Conservation (phyloP, 2,329 filamentous ascomycete genomes). For the Penicillium oxalicum region DNA sequence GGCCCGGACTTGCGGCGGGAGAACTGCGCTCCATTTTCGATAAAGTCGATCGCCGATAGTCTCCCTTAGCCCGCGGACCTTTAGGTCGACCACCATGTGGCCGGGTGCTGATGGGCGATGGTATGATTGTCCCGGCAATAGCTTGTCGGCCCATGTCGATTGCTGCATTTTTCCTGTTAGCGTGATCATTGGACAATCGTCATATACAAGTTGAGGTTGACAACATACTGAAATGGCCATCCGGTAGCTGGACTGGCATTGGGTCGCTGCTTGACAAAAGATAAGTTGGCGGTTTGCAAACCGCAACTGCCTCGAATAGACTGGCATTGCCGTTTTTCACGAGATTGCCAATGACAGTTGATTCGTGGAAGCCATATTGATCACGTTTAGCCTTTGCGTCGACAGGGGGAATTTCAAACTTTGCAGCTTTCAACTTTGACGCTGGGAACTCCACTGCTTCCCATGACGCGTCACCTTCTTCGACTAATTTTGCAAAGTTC, state of each 20-base stretch:
- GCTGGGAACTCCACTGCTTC: constrained; percentile 44
- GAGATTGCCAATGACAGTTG: constrained; percentile 29
- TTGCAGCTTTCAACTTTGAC: constrained; percentile 27
- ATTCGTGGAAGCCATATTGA: constrained; percentile 44
- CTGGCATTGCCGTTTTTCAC: constrained; percentile 39
- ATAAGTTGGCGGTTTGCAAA: constrained; percentile 31
- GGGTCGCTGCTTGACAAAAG: constrained; percentile 32
- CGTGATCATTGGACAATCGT: background rate
- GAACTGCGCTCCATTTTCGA: constrained; percentile 4
- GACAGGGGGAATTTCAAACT: constrained; percentile 24
- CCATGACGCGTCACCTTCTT: constrained; percentile 47
- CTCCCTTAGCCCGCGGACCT: constrained; percentile 9
- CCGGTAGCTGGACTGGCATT: constrained; percentile 20
- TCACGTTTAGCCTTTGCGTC: constrained; percentile 37
- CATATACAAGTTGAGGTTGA: background rate
- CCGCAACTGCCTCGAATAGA: constrained; percentile 37
- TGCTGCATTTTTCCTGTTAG: constrained; percentile 3
- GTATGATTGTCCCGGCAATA: constrained; percentile 7
- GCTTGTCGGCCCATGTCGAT: constrained; percentile 4
- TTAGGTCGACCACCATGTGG: constrained; percentile 13
- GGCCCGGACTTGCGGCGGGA: constrained; percentile 7
- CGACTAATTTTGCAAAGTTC: constrained; percentile 50
- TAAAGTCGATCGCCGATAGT: constrained; percentile 7
- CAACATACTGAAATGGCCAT: constrained; percentile 30
- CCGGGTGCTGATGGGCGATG: constrained; percentile 3